Base-by-base conservation (phyloP, 2,329 filamentous ascomycete genomes). In the Claviceps pazoutovae region DNA sequence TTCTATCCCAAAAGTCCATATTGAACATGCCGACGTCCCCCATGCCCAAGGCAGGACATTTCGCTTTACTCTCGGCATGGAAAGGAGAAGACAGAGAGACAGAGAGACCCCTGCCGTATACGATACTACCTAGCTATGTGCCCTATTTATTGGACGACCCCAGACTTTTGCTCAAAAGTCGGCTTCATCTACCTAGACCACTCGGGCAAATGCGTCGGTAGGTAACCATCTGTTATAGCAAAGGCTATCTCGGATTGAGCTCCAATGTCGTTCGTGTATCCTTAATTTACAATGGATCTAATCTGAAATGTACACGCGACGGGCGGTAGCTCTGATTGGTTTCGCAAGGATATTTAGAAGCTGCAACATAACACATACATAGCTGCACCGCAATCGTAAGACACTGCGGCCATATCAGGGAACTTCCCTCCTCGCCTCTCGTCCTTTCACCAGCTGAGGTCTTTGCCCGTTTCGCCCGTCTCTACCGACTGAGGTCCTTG, bases 401-500 rank as follows among this genome's bases (percentile, higher is more conserved):
- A 34, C 9, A 34, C 46, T 23, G 36, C 46, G 21, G 13, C 37
- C 46, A 21, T 19, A 37, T 30, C 46, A 30, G 16, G 36, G 9
- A 34, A 6, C 38, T 6, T 37, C 19, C 34, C 11, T 30, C 16
- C 14, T 30, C 46, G 34, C 16, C 11, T 19, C 26, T 14, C 19
- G 11, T 7, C n/a, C 14, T 13, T 39, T 42, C 39, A 49, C 17
- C 30, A 7, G 21, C 50, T 30, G 44, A 42, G 43, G 34, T 37
- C 41, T 17, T 44, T 23, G 38, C 14, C 38, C 13, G 21, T 36
- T 5, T 39, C 41, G 16, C 23, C 46, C 44, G 48, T 43, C 48
- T 46, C 14, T 39, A 39, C 26, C 21, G 53, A 42, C 42, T 38
- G n/a, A 37, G 17, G 37, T 55, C 50, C 17, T 56, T 55, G 36